Evolutionary conservation across 2,329 filamentous ascomycete species (phyloP).

Genomic region (Aspergillus texensis): DNA sequence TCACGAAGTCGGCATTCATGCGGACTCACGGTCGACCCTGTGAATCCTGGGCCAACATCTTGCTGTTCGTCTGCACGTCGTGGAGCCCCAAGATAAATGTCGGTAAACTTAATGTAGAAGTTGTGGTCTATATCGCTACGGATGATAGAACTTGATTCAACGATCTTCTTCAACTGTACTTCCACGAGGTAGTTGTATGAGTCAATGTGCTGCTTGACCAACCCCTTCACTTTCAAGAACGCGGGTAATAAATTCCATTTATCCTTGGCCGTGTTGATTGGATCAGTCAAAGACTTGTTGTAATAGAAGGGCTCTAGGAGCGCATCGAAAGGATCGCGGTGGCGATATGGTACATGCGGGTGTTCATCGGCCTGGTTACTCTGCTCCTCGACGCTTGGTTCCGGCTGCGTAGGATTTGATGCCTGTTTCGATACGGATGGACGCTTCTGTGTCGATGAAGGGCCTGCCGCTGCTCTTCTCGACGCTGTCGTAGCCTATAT

Average conservation of each 20-base stretch:
- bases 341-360: conserved; percentile 28
- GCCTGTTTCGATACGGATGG: conserved; percentile 29
- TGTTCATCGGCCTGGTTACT: conserved; percentile 21
- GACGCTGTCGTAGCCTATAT: conserved; percentile 20
- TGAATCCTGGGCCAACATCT: conserved; percentile 46
- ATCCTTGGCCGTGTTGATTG: conserved; percentile 72
- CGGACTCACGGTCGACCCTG: conserved; percentile 68
- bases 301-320: conserved; percentile 72
- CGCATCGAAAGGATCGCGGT: conserved; percentile 57
- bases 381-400: conserved; percentile 21
- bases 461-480: conserved; percentile 21
- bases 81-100: conserved; percentile 84
- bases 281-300: conserved; percentile 67
- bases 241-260: conserved; percentile 97
- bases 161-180: conserved; percentile 94
- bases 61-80: conserved; percentile 75
- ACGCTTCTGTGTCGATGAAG: conserved; percentile 29
- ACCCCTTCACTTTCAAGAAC: conserved; percentile 96
- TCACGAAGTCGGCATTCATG: conserved; percentile 96
- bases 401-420: conserved; percentile 21
- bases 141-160: conserved; percentile 85
- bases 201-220: conserved; percentile 97
- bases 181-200: conserved; percentile 99
- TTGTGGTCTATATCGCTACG: conserved; percentile 89
- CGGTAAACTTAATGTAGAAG: conserved; percentile 90